phyloP scores from a whole-genome alignment of 2,329 filamentous ascomycete species.

The Claviceps arundinis region DNA sequence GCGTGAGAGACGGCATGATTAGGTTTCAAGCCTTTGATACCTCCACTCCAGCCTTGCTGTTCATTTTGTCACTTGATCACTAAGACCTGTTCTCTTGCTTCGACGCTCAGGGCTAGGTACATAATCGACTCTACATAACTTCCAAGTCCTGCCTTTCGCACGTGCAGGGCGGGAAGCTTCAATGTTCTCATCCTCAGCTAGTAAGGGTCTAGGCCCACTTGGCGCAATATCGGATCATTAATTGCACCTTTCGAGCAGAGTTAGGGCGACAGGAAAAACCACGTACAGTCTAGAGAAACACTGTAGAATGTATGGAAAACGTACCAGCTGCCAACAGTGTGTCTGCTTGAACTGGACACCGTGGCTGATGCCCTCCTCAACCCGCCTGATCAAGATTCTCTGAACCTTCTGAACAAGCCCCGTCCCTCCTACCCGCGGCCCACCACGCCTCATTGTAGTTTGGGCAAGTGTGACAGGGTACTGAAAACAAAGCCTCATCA shows the following conservation, averaged over 20 bases:
- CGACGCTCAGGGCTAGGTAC: neutral
- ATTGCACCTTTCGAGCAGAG: neutral
- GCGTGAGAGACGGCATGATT: too few relatives aligned
- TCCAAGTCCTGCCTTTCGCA: neutral
- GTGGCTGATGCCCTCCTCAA: slow-evolving; percentile 1
- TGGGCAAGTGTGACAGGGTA: slow-evolving; percentile 21
- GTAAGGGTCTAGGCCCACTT: neutral
- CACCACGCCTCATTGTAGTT: slow-evolving; percentile 16
- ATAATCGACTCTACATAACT: neutral
- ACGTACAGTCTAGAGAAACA: neutral
- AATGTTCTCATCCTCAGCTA: neutral
- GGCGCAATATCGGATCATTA: neutral
- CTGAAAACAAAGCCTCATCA: slow-evolving; percentile 30
- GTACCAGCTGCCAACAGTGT: neutral
- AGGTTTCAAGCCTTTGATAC: too few relatives aligned
- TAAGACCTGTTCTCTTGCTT: too few relatives aligned
- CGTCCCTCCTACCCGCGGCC: slow-evolving; percentile 6
- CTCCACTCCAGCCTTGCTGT: too few relatives aligned
- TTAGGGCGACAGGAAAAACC: neutral
- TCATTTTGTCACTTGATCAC: too few relatives aligned
- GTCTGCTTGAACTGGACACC: neutral
- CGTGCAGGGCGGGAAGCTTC: neutral
- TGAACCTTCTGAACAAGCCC: neutral
- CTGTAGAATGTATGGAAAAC: neutral
- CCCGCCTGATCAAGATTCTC: neutral